Base-by-base conservation (phyloP, 371 early-diverging fungal genomes). In the Rhizopus arrhizus region DNA sequence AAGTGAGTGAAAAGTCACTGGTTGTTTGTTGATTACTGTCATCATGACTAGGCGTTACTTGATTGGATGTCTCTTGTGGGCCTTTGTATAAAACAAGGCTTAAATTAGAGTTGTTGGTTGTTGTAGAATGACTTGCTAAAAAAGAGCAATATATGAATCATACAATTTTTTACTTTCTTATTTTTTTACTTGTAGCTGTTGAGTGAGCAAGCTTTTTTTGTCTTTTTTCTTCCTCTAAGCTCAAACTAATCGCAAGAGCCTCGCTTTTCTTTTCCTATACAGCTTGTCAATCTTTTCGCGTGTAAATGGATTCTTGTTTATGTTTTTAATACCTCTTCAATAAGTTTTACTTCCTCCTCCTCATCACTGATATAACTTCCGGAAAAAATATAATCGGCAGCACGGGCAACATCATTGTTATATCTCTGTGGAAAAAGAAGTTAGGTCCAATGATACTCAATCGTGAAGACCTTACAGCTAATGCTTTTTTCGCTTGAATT, bases 311-410 rank as follows among this genome's bases (percentile, higher is more conserved):
- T 28, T 22, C 22, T 22, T 22, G 22, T 22, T 22, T 31, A 40
- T 29, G 10, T 31, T 12, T 42, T 40, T 15, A 15, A 0, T 33
- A 11, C 22, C 36, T 38, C 40, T 22, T 28, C 15, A 38, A 16
- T 4, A 13, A 16, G 33, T 1, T 43, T 15, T n/a, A 13, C 11
- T 6, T 61, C 59, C 29, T 47, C 53, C 12, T 71, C 70, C 9
- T 65, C 65, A 9, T 70, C 74, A 47, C 67, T 65, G 22, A 58
- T 53, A 29, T 60, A 53, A 33, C 68, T 61, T 11, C 78, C 78
- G n/a, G 81, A 81, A 51, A 81, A 81, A 28, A 81, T 76, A 50
- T 64, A 81, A 45, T 81, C 81, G 13, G 81, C 81, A 8, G 81
- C 81, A 43, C 77, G 68, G n/a, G 65, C 68, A 8, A 81, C 77